A percentile compares a stretch with the other conserved stretches of the same genome.
These are phyloP conservation scores for Xylaria acuta DNA, from an alignment of 495 filamentous ascomycete species.

Conservation along the genomic window DNA sequence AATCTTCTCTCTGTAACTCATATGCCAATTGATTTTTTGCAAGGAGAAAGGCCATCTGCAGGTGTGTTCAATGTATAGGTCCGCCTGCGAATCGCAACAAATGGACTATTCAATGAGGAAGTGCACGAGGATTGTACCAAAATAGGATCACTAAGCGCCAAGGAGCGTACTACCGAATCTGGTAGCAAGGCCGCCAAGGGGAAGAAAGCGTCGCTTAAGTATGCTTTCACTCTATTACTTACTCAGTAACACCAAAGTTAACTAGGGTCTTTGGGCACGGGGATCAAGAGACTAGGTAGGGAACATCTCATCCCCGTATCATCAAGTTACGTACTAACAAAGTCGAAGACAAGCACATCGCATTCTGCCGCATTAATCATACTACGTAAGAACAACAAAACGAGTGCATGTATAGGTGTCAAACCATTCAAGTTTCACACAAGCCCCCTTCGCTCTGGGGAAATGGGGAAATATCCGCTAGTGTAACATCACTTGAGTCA, in stretches of 20 bases:
- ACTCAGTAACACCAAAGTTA: neutral
- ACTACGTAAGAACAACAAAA: neutral
- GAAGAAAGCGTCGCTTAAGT: neutral
- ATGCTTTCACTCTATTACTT: neutral
- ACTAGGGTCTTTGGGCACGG: neutral
- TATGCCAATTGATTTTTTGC: neutral
- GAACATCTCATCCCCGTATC: neutral
- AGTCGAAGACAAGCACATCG: neutral
- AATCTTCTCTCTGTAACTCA: neutral
- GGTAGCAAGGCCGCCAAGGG: neutral
- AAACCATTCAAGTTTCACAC: slow-evolving; percentile 18
- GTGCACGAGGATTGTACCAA: neutral
- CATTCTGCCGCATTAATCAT: neutral
- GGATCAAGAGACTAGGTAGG: neutral
- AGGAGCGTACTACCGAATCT: neutral
- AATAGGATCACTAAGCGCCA: slow-evolving; percentile 4
- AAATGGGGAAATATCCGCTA: slow-evolving; percentile 18
- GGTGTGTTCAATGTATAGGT: neutral
- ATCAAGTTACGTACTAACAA: too few relatives aligned
- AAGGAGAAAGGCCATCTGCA: neutral
- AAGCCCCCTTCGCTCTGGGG: neutral
- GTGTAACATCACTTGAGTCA: slow-evolving; percentile 3
- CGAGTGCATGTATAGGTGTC: neutral
- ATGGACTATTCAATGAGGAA: neutral
- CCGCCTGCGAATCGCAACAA: neutral